Evolutionary conservation across 139 green algal genomes (phyloP), one percentile per base, ranked within the genome.

Genomic region (Trebouxia sp.): DNA sequence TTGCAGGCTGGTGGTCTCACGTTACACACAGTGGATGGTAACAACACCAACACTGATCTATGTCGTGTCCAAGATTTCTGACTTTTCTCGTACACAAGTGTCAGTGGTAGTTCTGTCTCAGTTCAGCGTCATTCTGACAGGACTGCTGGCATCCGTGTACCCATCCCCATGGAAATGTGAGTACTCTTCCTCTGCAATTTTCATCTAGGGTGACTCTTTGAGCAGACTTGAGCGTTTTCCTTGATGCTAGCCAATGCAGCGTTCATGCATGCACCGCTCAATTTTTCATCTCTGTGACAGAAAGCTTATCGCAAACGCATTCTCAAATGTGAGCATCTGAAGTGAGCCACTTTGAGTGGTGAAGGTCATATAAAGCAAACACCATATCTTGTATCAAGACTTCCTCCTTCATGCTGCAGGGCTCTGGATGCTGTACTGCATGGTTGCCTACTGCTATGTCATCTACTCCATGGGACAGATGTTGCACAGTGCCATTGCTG

Each of bases 401-500:
- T n/a, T n/a, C n/a, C n/a, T n/a, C n/a, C n/a, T n/a, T n/a, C n/a
- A n/a, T 22, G 12, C 15, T 56, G 41, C 38, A 77, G 69, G 69
- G 69, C 6, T 77, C 8, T 77, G 43, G 26, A 77, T 77, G 42
- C 24, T 11, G 26, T 56, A 56, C 41, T 77, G 41, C 41, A 53
- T 77, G 41, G 42, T 55, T 22, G 42, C 43, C 4, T 77, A 77
- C 12, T 37, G 26, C n/a, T 77, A 41, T 26, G 39, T 55, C 1
- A 77, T 77, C 26, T 56, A 56, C n/a, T 51, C 42, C n/a, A 77
- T 77, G 69, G 69, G 69, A 22, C 30, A 77, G 41, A 77, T 77
- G 69, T 6, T 77, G 69, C 41, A 53, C 10, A 77, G 69, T 55
- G 69, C 43, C 26, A 51, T 77, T 9, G 35, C 39, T 39, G 69